Evolutionary conservation across 2,329 filamentous ascomycete species (phyloP).

Genomic region (Sporothrix euskadiensis): DNA sequence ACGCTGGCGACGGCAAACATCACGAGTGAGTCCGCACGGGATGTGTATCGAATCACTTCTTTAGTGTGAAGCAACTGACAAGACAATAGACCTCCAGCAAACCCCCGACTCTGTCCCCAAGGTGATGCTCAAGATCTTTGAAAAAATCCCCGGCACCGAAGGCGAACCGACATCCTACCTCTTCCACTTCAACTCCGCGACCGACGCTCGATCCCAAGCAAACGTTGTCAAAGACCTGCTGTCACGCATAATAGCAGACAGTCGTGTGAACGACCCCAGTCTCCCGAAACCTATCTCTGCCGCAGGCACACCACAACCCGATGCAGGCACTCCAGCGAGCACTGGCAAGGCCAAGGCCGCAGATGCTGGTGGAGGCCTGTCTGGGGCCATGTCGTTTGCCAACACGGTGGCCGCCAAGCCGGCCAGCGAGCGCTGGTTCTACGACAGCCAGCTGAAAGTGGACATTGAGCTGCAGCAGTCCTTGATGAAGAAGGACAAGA

Average conservation of each 20-base stretch:
- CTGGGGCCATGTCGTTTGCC: conserved; percentile 76
- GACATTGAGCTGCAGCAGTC: conserved; percentile 86
- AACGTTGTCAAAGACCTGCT: conserved; percentile 81
- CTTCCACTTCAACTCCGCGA: conserved; percentile 82
- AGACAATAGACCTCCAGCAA: conserved; percentile 80
- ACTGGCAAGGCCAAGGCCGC: conserved; percentile 35
- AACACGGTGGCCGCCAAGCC: conserved; percentile 62
- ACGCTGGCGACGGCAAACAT: conserved; percentile 74
- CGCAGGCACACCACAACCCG: conserved; percentile 35
- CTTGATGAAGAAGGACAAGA: conserved; percentile 76
- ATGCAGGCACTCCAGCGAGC: neutral
- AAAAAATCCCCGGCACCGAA: conserved; percentile 59
- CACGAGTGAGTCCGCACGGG: conserved; percentile 63
- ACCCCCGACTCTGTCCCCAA: conserved; percentile 85
- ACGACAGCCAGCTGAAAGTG: conserved; percentile 73
- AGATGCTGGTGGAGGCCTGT: conserved; percentile 47
- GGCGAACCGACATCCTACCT: conserved; percentile 69
- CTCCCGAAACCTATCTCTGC: conserved; percentile 49
- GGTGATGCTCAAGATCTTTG: conserved; percentile 91
- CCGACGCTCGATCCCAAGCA: conserved; percentile 77
- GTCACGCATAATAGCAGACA: conserved; percentile 71
- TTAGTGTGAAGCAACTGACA: neutral
- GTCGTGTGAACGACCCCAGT: conserved; percentile 58
- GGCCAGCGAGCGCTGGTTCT: conserved; percentile 68
- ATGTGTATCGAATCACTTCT: neutral